Evolutionary conservation across 441 rosid species (phyloP).

Genomic region (Erysimum pusillum): DNA sequence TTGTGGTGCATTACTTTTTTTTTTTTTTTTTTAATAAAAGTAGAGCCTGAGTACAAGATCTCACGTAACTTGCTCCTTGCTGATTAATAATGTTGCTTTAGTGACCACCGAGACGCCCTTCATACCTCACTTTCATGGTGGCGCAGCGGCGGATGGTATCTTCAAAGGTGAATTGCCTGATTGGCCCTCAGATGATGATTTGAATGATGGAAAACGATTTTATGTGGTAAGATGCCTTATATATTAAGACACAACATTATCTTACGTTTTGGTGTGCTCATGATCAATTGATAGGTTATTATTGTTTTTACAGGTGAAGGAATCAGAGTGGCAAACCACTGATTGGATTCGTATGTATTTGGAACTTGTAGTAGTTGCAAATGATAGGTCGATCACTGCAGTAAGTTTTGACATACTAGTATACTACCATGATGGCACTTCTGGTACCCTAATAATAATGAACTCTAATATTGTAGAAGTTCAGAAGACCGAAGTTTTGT

Average conservation of each 20-base stretch:
- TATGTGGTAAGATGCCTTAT: constrained; percentile 9
- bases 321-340: constrained; percentile 10
- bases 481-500: not conserved
- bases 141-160: not conserved
- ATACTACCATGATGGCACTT: not conserved
- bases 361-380: constrained; percentile 11
- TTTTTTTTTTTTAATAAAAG: not conserved
- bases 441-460: not conserved
- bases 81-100: constrained; percentile 1
- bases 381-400: not conserved
- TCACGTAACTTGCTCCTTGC: not conserved
- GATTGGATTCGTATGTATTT: constrained; percentile 19
- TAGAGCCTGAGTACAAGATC: not conserved
- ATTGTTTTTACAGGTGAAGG: constrained; percentile 9
- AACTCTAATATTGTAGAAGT: not conserved
- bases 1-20: not conserved
- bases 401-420: constrained; percentile 11
- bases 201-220: constrained; percentile 26
- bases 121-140: constrained; percentile 9
- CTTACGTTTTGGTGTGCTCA: constrained; percentile 5
- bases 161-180: constrained; percentile 34
- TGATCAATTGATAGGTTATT: not conserved
- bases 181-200: constrained; percentile 32
- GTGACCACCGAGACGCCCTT: constrained; percentile 5
- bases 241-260: not conserved